Evolutionary conservation across 352 stramenopile species (phyloP).

Genomic region (Paralagenidium karlingii): DNA sequence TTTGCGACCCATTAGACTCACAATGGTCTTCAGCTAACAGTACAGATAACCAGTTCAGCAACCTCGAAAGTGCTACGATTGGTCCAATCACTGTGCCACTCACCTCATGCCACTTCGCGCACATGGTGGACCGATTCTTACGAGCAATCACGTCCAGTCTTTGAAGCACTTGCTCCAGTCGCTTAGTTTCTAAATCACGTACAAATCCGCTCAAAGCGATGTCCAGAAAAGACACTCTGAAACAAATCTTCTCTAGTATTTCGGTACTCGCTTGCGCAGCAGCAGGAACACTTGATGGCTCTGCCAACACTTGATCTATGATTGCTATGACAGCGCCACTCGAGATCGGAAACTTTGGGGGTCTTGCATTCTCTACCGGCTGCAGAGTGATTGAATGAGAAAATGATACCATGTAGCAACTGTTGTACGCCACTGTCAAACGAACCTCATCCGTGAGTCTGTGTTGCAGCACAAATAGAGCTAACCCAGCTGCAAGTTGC

Average conservation of each 20-base stretch:
- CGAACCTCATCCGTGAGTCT: too few species aligned
- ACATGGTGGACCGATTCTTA: constrained; percentile 69
- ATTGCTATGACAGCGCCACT: too few species aligned
- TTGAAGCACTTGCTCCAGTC: constrained; percentile 51
- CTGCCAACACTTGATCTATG: too few species aligned
- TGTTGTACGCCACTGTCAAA: too few species aligned
- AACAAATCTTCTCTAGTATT: neutral
- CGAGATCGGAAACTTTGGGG: too few species aligned
- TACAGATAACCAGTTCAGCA: neutral
- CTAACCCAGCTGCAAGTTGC: constrained; percentile 58
- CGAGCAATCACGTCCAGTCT: constrained; percentile 62
- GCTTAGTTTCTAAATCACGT: constrained; percentile 52
- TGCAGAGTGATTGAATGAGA: too few species aligned
- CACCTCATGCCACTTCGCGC: constrained; percentile 72
- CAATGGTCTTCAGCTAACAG: constrained; percentile 57
- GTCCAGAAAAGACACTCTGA: constrained; percentile 77
- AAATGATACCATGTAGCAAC: too few species aligned
- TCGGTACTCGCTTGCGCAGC: too few species aligned
- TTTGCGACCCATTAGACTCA: constrained; percentile 77
- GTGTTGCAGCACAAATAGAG: constrained; percentile 73
- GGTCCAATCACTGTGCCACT: neutral
- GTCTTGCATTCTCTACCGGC: too few species aligned
- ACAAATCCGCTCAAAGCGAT: constrained; percentile 65
- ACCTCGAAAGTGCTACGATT: neutral
- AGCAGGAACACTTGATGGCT: constrained; percentile 40